Percentiles rank a stretch among this genome's conserved stretches.
phyloP scores from a whole-genome alignment of 768 basidiomycete genomes.

The Clavaria fumosa region DNA sequence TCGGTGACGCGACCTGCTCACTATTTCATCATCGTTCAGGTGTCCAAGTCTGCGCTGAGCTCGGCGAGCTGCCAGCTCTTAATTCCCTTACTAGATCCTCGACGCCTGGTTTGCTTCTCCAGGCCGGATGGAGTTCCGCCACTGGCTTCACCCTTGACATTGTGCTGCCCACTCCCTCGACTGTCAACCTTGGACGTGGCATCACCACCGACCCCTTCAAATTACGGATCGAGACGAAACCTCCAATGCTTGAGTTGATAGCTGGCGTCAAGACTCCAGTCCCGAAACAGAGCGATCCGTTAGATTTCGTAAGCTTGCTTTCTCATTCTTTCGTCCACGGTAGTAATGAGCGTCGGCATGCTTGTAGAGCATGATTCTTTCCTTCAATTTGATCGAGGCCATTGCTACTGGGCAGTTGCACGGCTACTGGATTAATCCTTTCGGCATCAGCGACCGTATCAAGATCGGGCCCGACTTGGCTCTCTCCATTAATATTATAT shows the following conservation, averaged over 20 bases:
- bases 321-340: no score
- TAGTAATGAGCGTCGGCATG: no score
- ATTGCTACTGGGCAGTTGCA: no score
- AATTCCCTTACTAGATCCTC: neutral
- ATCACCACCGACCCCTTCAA: slow-evolving; percentile 5
- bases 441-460: no score
- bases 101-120: slow-evolving; percentile 1
- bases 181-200: slow-evolving; percentile 5
- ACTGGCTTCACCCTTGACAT: slow-evolving; percentile 4
- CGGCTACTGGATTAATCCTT: no score
- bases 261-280: slow-evolving; percentile 6
- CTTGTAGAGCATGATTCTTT: no score
- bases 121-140: slow-evolving; percentile 5
- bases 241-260: neutral
- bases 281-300: slow-evolving; percentile 1
- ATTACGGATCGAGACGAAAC: slow-evolving; percentile 3
- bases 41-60: slow-evolving; percentile 5
- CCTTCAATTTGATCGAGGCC: no score
- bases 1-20: neutral
- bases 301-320: slow-evolving; percentile 4
- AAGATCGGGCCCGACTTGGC: no score
- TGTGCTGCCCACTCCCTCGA: slow-evolving; percentile 2
- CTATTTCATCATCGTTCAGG: neutral
- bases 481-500: no score
- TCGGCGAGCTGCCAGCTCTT: slow-evolving; percentile 3